Conservation (phyloP, 768 basidiomycete species). For the Leccinum fibrillosum region DNA sequence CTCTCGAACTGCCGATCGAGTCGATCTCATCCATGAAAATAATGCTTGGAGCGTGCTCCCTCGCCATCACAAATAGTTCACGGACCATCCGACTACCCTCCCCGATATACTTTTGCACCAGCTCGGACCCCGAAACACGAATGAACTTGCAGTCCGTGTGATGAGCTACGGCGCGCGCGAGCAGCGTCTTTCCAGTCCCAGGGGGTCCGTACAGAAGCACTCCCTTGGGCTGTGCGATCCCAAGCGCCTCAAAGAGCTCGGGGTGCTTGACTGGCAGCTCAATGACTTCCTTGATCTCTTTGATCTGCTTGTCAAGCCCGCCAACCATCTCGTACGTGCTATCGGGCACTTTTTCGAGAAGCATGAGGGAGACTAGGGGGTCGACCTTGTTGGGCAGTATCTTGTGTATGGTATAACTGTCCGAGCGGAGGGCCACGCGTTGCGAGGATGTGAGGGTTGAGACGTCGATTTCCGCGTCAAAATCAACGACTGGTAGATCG, state of each 20-base stretch:
- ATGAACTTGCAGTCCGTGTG: slow-evolving; percentile 94
- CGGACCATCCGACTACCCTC: slow-evolving; percentile 80
- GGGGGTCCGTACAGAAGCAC: not conserved
- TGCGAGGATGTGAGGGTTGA: slow-evolving; percentile 76
- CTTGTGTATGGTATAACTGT: slow-evolving; percentile 95
- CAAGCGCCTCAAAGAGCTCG: slow-evolving; percentile 92
- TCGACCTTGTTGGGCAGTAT: slow-evolving; percentile 98
- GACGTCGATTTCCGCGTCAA: slow-evolving; percentile 85
- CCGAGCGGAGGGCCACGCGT: slow-evolving; percentile 93
- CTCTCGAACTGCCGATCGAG: slow-evolving; percentile 90
- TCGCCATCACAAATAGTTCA: slow-evolving; percentile 96
- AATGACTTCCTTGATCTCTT: slow-evolving; percentile 99
- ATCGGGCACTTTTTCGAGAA: slow-evolving; percentile 99
- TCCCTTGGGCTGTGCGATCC: slow-evolving; percentile 27
- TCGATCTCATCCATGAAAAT: slow-evolving; percentile 99
- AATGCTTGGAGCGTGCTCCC: slow-evolving; percentile 96
- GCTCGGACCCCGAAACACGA: not conserved
- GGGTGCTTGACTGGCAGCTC: slow-evolving; percentile 97
- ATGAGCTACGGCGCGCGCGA: slow-evolving; percentile 79
- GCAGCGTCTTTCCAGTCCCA: not conserved
- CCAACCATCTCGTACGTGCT: slow-evolving; percentile 99
- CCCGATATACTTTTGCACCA: not conserved
- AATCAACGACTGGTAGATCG: slow-evolving; percentile 73
- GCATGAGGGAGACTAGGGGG: slow-evolving; percentile 99
- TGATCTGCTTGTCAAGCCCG: slow-evolving; percentile 95